Percentiles rank a stretch among this genome's conserved stretches.
Evolutionary conservation across 768 basidiomycete genomes (phyloP).

Genomic region (Filobasidium floriforme): DNA sequence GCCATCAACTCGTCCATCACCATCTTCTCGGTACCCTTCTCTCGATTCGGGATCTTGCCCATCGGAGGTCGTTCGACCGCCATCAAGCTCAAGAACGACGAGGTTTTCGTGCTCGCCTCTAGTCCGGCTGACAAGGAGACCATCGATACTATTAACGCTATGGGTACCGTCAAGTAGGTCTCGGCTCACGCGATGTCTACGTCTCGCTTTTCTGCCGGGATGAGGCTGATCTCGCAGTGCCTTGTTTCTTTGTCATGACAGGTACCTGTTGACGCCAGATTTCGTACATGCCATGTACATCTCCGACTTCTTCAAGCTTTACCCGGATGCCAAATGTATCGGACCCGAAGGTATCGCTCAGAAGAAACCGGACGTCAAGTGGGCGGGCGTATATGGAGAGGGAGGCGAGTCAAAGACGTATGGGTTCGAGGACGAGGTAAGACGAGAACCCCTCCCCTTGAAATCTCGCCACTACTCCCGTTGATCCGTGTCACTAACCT

Average conservation of each 20-base stretch:
- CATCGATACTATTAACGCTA: constrained; percentile 54
- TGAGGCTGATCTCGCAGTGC: background rate
- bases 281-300: constrained; percentile 46
- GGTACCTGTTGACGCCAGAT: constrained; percentile 46
- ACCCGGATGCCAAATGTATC: constrained; percentile 52
- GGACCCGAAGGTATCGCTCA: constrained; percentile 56
- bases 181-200: background rate
- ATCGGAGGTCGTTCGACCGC: constrained; percentile 80
- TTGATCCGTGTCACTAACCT: background rate
- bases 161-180: constrained; percentile 63
- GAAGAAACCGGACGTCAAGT: constrained; percentile 47
- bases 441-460: background rate
- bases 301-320: constrained; percentile 53
- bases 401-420: constrained; percentile 60
- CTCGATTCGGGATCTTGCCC: constrained; percentile 60
- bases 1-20: constrained; percentile 41
- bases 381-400: constrained; percentile 57
- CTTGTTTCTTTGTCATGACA: constrained; percentile 17
- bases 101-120: constrained; percentile 76
- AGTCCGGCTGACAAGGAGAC: constrained; percentile 63
- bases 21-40: constrained; percentile 46
- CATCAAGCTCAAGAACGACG: constrained; percentile 59
- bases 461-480: too few species aligned
- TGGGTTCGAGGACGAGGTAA: constrained; percentile 60
- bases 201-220: background rate